Conservation (phyloP, 192 early-diverging fungal genomes). For the Chytriomyces hyalinus region DNA sequence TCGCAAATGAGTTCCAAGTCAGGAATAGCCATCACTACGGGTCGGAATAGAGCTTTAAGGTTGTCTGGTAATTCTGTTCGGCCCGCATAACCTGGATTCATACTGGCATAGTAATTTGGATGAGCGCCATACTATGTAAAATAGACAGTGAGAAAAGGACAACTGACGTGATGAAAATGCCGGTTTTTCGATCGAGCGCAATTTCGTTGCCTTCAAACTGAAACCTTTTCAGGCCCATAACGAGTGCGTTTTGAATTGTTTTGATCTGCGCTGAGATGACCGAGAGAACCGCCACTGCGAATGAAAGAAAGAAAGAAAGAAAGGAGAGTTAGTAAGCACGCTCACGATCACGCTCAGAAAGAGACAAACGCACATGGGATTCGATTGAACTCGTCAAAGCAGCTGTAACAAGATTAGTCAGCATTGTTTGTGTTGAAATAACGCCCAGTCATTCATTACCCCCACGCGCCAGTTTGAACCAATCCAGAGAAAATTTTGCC, state of each 20-base stretch:
- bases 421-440: neutral
- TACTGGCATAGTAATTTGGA: slow-evolving; percentile 17
- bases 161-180: slow-evolving; percentile 61
- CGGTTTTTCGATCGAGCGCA: slow-evolving; percentile 57
- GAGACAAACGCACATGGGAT: slow-evolving; percentile 47
- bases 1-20: slow-evolving; percentile 69
- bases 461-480: slow-evolving; percentile 68
- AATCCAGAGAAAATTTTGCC: slow-evolving; percentile 68
- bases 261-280: slow-evolving; percentile 69
- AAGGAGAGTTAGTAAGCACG: too few relatives aligned
- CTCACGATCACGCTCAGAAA: neutral
- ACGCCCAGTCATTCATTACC: slow-evolving; percentile 8
- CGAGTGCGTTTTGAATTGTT: slow-evolving; percentile 65
- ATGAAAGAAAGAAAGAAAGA: neutral
- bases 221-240: slow-evolving; percentile 58
- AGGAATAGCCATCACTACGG: slow-evolving; percentile 66
- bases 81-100: slow-evolving; percentile 69
- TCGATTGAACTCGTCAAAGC: slow-evolving; percentile 70
- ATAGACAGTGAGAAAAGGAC: neutral
- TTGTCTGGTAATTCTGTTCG: slow-evolving; percentile 68
- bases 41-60: slow-evolving; percentile 67
- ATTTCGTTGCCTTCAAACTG: slow-evolving; percentile 71
- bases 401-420: slow-evolving; percentile 8
- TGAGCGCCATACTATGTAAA: neutral
- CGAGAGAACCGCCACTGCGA: slow-evolving; percentile 58